Conservation (phyloP, 768 basidiomycete species). For the Suillus ampliporus region DNA sequence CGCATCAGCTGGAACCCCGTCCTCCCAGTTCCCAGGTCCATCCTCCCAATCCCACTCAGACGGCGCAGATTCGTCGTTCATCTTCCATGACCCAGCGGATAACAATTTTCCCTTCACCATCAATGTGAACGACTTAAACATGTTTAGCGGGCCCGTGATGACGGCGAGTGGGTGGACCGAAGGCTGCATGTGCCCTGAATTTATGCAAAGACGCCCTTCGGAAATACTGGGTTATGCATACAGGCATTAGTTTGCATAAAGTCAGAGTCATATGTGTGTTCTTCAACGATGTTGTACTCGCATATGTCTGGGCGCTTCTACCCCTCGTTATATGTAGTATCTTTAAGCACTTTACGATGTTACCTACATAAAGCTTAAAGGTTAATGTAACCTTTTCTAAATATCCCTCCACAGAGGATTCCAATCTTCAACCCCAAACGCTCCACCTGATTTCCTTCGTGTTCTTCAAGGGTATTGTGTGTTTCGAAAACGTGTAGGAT, state of each 20-base stretch:
- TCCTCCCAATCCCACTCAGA: background rate
- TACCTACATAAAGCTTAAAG: no score
- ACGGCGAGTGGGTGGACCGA: background rate
- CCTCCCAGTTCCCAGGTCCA: background rate
- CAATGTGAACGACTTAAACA: background rate
- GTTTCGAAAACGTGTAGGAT: background rate
- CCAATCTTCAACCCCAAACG: background rate
- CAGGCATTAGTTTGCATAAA: background rate
- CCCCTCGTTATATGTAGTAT: background rate
- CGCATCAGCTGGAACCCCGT: background rate
- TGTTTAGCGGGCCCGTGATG: background rate
- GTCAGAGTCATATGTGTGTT: background rate
- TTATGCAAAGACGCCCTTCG: constrained; percentile 6
- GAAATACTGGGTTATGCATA: constrained; percentile 3
- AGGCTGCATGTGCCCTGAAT: constrained; percentile 6
- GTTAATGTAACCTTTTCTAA: background rate
- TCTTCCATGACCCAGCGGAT: background rate
- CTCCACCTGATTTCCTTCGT: background rate
- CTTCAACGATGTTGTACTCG: background rate
- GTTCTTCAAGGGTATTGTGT: background rate
- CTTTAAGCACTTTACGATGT: background rate
- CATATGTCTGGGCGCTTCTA: background rate
- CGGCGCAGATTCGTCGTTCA: background rate
- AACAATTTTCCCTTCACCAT: background rate
- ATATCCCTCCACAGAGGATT: background rate